A percentile compares a stretch with the other conserved stretches of the same genome.
phyloP scores from a whole-genome alignment of 192 early-diverging fungal genomes.

The Coemansia erecta region DNA sequence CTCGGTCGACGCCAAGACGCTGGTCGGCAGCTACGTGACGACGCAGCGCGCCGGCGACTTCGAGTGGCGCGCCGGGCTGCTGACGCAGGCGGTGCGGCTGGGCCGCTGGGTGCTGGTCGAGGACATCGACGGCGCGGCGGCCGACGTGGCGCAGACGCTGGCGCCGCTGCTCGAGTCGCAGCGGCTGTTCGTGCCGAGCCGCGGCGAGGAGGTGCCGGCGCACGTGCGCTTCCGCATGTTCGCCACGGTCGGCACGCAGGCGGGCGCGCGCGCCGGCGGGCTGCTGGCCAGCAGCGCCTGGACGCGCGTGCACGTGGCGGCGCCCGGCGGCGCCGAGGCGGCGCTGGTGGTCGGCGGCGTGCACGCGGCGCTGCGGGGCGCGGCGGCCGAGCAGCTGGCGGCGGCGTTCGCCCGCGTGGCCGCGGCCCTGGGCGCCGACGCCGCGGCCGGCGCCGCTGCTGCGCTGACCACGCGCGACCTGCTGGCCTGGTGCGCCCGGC shows the following conservation, averaged over 20 bases:
- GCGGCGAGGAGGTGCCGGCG: conserved; percentile 83
- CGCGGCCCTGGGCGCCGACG: conserved; percentile 25
- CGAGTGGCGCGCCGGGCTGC: conserved; percentile 90
- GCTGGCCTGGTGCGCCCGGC: conserved; percentile 86
- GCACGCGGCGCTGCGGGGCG: conserved; percentile 51
- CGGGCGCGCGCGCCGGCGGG: conserved; percentile 25
- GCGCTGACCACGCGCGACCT: conserved; percentile 80
- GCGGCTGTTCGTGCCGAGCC: conserved; percentile 83
- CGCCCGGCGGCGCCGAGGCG: conserved; percentile 51
- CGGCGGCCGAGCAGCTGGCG: conserved; percentile 44
- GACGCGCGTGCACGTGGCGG: conserved; percentile 68
- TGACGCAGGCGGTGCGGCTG: conserved; percentile 84
- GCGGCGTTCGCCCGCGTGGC: conserved; percentile 41
- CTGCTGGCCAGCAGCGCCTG: conserved; percentile 66
- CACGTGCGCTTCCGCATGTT: conserved; percentile 89
- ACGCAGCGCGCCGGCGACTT: conserved; percentile 91
- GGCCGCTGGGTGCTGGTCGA: conserved; percentile 97
- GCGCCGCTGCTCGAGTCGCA: conserved; percentile 89
- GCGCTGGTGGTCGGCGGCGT: conserved; percentile 33
- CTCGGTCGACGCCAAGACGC: conserved; percentile 91
- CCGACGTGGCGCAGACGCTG: conserved; percentile 88
- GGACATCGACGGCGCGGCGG: conserved; percentile 94
- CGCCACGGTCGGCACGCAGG: conserved; percentile 71
- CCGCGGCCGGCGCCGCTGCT: neutral
- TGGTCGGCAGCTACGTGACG: conserved; percentile 94